Evolutionary conservation across 495 filamentous ascomycete genomes (phyloP).

Genomic region (Podospora pseudopauciseta): DNA sequence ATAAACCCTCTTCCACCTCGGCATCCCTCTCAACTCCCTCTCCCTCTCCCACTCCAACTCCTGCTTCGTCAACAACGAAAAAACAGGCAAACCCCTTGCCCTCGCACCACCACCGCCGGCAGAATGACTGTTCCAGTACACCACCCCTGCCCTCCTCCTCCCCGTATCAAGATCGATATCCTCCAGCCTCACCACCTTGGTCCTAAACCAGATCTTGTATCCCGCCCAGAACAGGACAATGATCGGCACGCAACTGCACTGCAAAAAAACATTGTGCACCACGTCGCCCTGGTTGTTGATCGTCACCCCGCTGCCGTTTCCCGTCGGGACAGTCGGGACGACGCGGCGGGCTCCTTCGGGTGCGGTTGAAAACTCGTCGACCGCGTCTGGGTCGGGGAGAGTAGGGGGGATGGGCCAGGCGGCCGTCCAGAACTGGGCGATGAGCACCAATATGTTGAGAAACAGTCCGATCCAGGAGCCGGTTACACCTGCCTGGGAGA

Average conservation of each 20-base stretch:
- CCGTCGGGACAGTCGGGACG: conserved; percentile 30
- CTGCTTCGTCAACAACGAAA: conserved; percentile 56
- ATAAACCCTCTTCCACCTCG: conserved; percentile 79
- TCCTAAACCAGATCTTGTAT: conserved; percentile 76
- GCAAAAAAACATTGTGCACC: conserved; percentile 64
- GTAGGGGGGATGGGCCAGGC: conserved; percentile 61
- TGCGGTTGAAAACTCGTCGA: conserved; percentile 17
- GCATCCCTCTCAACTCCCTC: conserved; percentile 65
- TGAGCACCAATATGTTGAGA: conserved; percentile 76
- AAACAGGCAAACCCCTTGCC: conserved; percentile 47
- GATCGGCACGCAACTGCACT: conserved; percentile 80
- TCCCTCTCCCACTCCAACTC: conserved; percentile 51
- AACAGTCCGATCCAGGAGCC: conserved; percentile 82
- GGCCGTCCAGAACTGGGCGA: conserved; percentile 92
- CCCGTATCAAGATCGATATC: conserved; percentile 89
- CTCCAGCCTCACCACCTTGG: conserved; percentile 57
- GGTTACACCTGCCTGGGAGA: conserved; percentile 70
- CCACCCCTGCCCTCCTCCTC: conserved; percentile 31
- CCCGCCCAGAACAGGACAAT: conserved; percentile 69
- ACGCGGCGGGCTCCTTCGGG: background rate
- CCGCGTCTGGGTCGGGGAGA: conserved; percentile 24
- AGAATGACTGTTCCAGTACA: background rate
- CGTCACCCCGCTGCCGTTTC: conserved; percentile 33
- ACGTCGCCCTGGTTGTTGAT: background rate
- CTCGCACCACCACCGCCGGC: too few species aligned